Evolutionary conservation across 1,139 yeast genomes (phyloP).

Genomic region (Yarrowia galli): DNA sequence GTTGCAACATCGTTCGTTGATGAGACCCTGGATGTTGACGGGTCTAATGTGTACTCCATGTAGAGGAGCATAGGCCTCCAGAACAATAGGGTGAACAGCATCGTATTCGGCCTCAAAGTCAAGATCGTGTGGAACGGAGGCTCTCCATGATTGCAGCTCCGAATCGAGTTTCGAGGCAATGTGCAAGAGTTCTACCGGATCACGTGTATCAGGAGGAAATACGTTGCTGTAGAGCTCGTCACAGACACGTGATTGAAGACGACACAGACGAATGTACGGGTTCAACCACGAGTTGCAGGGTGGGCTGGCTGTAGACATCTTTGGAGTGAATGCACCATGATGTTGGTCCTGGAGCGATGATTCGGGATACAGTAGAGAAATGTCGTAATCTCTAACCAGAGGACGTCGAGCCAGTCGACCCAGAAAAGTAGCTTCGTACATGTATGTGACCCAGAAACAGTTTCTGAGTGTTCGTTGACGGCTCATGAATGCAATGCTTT

Average conservation of each 20-base stretch:
- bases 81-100: slow-evolving; percentile 16
- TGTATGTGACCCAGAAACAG: slow-evolving; percentile 36
- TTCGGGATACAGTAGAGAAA: slow-evolving; percentile 1
- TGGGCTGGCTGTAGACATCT: not conserved
- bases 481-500: slow-evolving; percentile 4
- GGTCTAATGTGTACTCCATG: slow-evolving; percentile 8
- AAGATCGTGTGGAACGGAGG: slow-evolving; percentile 9
- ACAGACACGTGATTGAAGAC: slow-evolving; percentile 9
- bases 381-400: slow-evolving; percentile 11
- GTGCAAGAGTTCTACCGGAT: slow-evolving; percentile 11
- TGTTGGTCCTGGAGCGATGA: not conserved
- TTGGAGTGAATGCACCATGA: slow-evolving; percentile 1
- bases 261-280: slow-evolving; percentile 16
- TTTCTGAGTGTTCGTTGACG: slow-evolving; percentile 7
- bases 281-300: slow-evolving; percentile 28
- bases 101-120: slow-evolving; percentile 33
- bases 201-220: slow-evolving; percentile 12
- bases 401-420: slow-evolving; percentile 15
- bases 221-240: slow-evolving; percentile 28
- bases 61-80: slow-evolving; percentile 22
- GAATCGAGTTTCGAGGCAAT: slow-evolving; percentile 20
- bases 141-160: slow-evolving; percentile 25
- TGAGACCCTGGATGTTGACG: slow-evolving; percentile 18
- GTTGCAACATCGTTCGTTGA: slow-evolving; percentile 29
- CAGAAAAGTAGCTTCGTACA: slow-evolving; percentile 17